Conservation (phyloP, 306 rosid species). For the Ormosia semicastrata region DNA sequence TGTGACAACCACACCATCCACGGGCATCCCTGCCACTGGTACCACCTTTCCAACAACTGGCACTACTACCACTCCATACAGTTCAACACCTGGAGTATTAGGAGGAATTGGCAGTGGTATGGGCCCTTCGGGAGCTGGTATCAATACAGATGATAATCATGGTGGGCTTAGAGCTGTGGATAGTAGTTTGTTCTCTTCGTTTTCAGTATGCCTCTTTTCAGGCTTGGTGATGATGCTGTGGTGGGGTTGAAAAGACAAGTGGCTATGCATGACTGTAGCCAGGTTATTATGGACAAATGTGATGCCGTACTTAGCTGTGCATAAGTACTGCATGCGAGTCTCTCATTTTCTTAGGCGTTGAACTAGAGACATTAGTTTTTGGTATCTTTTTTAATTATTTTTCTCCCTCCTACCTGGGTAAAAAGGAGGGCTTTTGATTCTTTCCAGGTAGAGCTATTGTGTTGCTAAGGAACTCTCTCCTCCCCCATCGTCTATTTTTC, state of each 20-base stretch:
- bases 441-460: constrained; percentile 24
- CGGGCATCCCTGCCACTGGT: neutral
- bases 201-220: constrained; percentile 28
- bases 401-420: neutral
- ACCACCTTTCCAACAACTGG: constrained; percentile 17
- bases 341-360: constrained; percentile 35
- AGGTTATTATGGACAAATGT: constrained; percentile 25
- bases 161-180: constrained; percentile 32
- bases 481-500: neutral
- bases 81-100: constrained; percentile 42
- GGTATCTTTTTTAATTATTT: neutral
- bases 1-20: too few relatives aligned
- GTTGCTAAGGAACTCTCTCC: neutral
- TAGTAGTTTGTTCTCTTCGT: constrained; percentile 19
- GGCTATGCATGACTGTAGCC: neutral
- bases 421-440: constrained; percentile 37
- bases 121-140: constrained; percentile 62
- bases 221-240: constrained; percentile 47
- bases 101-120: constrained; percentile 64
- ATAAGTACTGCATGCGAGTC: constrained; percentile 26
- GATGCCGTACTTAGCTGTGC: constrained; percentile 32
- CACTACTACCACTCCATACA: constrained; percentile 18
- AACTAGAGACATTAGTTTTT: constrained; percentile 25
- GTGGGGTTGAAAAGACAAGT: constrained; percentile 32
- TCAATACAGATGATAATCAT: constrained; percentile 51